A percentile compares a stretch with the other conserved stretches of the same genome.
These are phyloP conservation scores for Entamoeba nuttalli DNA, from an alignment of 208 protist species.

Conservation along the genomic window DNA sequence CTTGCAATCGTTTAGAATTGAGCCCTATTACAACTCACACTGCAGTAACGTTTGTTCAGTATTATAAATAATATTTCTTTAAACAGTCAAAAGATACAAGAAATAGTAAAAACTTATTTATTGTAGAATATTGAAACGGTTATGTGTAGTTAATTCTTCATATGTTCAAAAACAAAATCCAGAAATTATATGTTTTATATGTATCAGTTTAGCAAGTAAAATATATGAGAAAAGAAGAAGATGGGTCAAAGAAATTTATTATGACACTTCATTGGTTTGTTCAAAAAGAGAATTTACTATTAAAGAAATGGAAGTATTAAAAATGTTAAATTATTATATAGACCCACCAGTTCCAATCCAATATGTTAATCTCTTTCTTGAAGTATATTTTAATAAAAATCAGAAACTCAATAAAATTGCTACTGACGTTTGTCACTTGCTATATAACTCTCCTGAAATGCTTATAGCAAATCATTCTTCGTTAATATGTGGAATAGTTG, in stretches of 20 bases:
- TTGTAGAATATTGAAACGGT: background rate
- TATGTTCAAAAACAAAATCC: background rate
- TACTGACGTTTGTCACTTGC: background rate
- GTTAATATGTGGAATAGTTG: background rate
- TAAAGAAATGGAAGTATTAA: background rate
- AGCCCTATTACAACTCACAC: background rate
- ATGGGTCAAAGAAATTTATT: background rate
- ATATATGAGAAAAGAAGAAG: background rate
- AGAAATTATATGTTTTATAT: background rate
- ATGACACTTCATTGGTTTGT: background rate
- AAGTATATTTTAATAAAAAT: background rate
- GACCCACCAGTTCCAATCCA: background rate
- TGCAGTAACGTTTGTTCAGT: background rate
- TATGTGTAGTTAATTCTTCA: background rate
- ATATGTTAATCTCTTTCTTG: background rate
- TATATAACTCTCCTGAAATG: background rate
- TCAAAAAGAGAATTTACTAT: background rate
- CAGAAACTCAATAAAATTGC: background rate
- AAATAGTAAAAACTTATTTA: background rate
- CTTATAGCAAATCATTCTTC: background rate
- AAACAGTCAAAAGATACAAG: background rate
- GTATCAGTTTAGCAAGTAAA: background rate
- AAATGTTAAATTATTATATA: background rate
- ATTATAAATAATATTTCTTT: background rate
- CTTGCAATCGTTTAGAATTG: background rate